Percentiles rank a stretch among this genome's conserved stretches.
phyloP scores from a whole-genome alignment of 1,284 basidiomycete genomes.

The Ustilago sp. region DNA sequence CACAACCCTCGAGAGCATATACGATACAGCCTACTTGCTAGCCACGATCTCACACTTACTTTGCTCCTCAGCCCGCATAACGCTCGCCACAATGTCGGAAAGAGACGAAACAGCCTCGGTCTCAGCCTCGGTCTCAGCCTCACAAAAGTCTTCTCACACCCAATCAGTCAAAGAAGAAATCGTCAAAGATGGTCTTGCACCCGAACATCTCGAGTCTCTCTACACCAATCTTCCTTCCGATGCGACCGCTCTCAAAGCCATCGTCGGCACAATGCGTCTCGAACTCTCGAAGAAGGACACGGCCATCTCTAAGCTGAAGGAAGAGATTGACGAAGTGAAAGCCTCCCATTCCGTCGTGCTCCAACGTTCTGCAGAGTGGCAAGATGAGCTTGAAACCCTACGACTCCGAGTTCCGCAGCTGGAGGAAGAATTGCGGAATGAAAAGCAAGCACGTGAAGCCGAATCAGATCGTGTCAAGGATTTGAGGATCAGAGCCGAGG shows the following conservation, averaged over 20 bases:
- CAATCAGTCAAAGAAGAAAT: constrained; percentile 16
- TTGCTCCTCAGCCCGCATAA: not conserved
- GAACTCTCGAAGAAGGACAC: constrained; percentile 43
- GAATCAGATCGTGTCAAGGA: constrained; percentile 64
- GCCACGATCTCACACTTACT: not conserved
- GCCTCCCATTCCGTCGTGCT: constrained; percentile 53
- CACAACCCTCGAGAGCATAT: not conserved
- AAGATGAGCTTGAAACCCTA: constrained; percentile 59
- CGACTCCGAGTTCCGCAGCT: constrained; percentile 35
- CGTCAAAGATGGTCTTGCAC: constrained; percentile 22
- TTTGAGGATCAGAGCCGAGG: constrained; percentile 62
- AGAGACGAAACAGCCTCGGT: constrained; percentile 28
- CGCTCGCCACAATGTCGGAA: constrained; percentile 31
- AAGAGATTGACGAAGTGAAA: constrained; percentile 53
- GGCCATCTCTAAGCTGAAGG: constrained; percentile 36
- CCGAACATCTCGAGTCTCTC: constrained; percentile 51
- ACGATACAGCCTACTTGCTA: not conserved
- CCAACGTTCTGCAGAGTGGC: constrained; percentile 57
- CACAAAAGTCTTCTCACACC: constrained; percentile 27
- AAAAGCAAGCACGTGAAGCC: constrained; percentile 50
- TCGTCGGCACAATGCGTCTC: constrained; percentile 53
- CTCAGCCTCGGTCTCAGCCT: constrained; percentile 30
- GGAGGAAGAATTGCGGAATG: constrained; percentile 28
- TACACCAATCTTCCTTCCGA: constrained; percentile 48
- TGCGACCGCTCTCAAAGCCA: constrained; percentile 51